phyloP scores from a whole-genome alignment of 2,329 filamentous ascomycete species.

The Laburnicola sp. region DNA sequence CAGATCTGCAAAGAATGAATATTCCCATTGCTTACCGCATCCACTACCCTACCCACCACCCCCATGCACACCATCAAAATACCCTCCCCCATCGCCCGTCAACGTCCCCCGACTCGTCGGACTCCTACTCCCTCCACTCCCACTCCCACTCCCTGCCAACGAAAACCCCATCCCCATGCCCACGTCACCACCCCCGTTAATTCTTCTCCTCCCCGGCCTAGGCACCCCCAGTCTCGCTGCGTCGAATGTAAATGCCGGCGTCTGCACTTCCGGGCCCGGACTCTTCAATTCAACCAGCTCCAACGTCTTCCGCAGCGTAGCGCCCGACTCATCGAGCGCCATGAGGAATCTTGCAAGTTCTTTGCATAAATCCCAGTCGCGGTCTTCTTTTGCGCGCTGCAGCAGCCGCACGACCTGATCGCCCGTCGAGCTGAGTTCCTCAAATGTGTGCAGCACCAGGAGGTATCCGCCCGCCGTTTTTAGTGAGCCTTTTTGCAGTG shows the following conservation, averaged over 20 bases:
- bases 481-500: constrained; percentile 77
- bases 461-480: constrained; percentile 97
- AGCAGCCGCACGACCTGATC: constrained; percentile 82
- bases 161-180: constrained; percentile 20
- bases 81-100: not conserved
- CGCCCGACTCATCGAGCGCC: constrained; percentile 84
- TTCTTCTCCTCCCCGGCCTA: constrained; percentile 20
- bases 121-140: not conserved
- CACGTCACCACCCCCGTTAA: constrained; percentile 2
- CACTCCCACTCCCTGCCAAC: not conserved
- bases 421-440: constrained; percentile 63
- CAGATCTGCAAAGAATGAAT: too few relatives aligned
- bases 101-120: not conserved
- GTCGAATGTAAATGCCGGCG: constrained; percentile 40
- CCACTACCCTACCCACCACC: too few relatives aligned
- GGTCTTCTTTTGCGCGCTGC: constrained; percentile 76
- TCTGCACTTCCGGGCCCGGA: constrained; percentile 27
- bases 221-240: constrained; percentile 35
- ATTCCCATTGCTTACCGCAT: too few relatives aligned
- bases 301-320: constrained; percentile 74
- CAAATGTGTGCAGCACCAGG: constrained; percentile 85
- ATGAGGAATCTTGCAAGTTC: constrained; percentile 94
- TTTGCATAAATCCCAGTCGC: constrained; percentile 94
- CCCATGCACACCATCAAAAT: constrained; percentile 1
- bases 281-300: constrained; percentile 50